phyloP scores from a whole-genome alignment of 306 rosid species.

The Inga laurina region DNA sequence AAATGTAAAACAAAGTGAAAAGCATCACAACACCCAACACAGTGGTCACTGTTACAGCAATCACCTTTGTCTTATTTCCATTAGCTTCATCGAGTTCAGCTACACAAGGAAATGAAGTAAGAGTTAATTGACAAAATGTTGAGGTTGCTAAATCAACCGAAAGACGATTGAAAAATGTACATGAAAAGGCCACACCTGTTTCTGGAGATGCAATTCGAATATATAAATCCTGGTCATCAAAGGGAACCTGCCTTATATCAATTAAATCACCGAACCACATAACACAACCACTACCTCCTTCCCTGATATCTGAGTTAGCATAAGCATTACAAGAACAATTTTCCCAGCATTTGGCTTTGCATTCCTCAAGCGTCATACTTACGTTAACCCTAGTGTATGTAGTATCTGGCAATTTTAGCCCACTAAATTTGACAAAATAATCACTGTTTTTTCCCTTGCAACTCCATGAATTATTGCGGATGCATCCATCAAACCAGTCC shows the following conservation, averaged over 20 bases:
- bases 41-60: neutral
- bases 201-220: slow-evolving; percentile 36
- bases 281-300: slow-evolving; percentile 33
- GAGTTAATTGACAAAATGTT: neutral
- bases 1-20: neutral
- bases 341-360: slow-evolving; percentile 18
- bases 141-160: neutral
- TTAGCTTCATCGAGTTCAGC: neutral
- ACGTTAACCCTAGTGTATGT: slow-evolving; percentile 8
- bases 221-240: slow-evolving; percentile 28
- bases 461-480: neutral
- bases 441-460: neutral
- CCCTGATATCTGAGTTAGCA: slow-evolving; percentile 25
- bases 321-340: slow-evolving; percentile 37
- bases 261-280: slow-evolving; percentile 45
- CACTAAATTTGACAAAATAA: neutral
- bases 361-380: slow-evolving; percentile 5
- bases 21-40: neutral
- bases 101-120: neutral
- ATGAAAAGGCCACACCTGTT: neutral
- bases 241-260: slow-evolving; percentile 8
- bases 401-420: slow-evolving; percentile 32
- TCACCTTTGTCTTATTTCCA: neutral
- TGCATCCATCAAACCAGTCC: neutral
- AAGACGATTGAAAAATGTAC: neutral